A percentile compares a stretch with the other conserved stretches of the same genome.
phyloP scores from a whole-genome alignment of 495 filamentous ascomycete species.

The Neurospora africana region DNA sequence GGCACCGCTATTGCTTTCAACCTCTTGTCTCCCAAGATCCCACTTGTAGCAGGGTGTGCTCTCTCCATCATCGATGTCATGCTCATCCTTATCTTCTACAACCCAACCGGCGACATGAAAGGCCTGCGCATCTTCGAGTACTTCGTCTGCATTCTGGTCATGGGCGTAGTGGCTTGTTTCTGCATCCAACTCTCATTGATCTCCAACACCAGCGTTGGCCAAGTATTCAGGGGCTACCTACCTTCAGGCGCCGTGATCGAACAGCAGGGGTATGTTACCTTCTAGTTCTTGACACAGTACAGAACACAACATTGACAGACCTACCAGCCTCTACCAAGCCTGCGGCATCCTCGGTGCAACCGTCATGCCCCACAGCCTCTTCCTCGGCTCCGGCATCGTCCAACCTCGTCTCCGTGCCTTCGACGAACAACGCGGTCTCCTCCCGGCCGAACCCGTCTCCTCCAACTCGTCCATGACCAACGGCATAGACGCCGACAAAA shows the following conservation, averaged over 20 bases:
- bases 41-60: conserved; percentile 77
- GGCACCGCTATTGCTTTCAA: conserved; percentile 89
- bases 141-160: conserved; percentile 67
- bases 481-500: conserved; percentile 30
- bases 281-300: neutral
- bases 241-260: conserved; percentile 68
- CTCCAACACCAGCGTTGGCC: conserved; percentile 52
- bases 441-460: conserved; percentile 25
- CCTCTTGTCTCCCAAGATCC: conserved; percentile 62
- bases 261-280: conserved; percentile 29
- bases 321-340: conserved; percentile 57
- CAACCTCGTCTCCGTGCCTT: conserved; percentile 73
- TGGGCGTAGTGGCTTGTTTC: conserved; percentile 84
- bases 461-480: conserved; percentile 15
- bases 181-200: conserved; percentile 81
- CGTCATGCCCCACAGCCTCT: conserved; percentile 89
- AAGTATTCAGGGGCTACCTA: conserved; percentile 76
- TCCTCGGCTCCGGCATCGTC: conserved; percentile 80
- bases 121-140: conserved; percentile 69
- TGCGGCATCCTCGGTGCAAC: conserved; percentile 90
- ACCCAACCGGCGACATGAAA: conserved; percentile 60
- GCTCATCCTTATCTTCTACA: conserved; percentile 75
- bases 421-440: conserved; percentile 52
- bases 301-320: neutral
- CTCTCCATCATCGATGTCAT: conserved; percentile 79